phyloP scores from a whole-genome alignment of 1,284 basidiomycete genomes.

The Hemileia vastatrix region DNA sequence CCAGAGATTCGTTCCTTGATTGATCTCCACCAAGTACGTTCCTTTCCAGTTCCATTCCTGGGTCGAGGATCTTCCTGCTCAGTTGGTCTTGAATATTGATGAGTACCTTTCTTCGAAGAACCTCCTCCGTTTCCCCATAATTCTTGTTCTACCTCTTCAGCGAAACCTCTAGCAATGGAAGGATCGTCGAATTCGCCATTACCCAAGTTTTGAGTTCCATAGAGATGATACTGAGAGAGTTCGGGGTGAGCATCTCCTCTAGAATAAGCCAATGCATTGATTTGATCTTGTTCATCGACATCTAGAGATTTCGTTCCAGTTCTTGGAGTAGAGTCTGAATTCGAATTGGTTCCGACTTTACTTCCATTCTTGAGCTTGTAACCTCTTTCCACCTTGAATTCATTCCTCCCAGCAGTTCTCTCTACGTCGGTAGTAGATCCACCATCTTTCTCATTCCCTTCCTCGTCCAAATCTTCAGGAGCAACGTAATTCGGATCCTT shows the following conservation, averaged over 20 bases:
- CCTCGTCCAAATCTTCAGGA: neutral
- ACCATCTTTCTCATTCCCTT: conserved; percentile 4
- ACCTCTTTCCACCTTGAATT: neutral
- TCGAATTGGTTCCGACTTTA: neutral
- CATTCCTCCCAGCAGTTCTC: neutral
- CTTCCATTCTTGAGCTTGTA: neutral
- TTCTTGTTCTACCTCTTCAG: conserved; percentile 17
- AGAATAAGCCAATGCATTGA: neutral
- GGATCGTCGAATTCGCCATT: conserved; percentile 1
- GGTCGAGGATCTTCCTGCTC: neutral
- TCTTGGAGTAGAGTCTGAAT: neutral
- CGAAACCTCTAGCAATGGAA: conserved; percentile 5
- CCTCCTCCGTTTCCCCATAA: neutral
- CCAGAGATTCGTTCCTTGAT: conserved; percentile 12
- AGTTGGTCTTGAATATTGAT: neutral
- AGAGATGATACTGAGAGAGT: neutral
- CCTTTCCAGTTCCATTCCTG: neutral
- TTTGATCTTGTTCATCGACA: neutral
- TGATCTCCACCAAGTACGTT: conserved; percentile 17
- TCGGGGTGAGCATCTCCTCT: conserved; percentile 2
- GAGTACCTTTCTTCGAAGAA: neutral
- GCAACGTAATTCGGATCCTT: conserved; percentile 12
- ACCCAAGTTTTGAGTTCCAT: neutral
- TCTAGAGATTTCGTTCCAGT: neutral
- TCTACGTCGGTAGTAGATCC: neutral